Evolutionary conservation across 2,329 filamentous ascomycete species (phyloP).

Genomic region (Fusarium paranaense): DNA sequence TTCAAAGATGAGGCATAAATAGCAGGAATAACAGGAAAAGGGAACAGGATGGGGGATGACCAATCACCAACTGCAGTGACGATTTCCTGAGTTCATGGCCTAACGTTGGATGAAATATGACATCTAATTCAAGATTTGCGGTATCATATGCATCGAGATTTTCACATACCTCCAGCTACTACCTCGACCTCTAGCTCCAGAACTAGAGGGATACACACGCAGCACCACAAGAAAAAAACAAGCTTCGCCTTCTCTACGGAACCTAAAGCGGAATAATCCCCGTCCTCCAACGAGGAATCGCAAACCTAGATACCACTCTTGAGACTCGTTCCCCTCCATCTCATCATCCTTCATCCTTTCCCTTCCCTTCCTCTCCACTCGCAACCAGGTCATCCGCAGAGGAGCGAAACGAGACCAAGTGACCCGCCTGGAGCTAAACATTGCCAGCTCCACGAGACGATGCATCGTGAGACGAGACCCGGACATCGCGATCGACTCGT

Average conservation of each 20-base stretch:
- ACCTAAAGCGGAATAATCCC: slow-evolving; percentile 22
- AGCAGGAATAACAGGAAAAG: not conserved
- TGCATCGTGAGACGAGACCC: not conserved
- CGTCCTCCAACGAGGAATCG: slow-evolving; percentile 6
- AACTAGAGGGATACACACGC: slow-evolving; percentile 9
- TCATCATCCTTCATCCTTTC: not conserved
- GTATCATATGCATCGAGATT: not conserved
- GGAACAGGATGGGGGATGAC: not conserved
- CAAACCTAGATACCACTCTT: slow-evolving; percentile 1
- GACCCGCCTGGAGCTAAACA: not conserved
- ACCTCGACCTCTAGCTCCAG: not conserved
- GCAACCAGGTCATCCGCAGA: not conserved
- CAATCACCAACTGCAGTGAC: slow-evolving; percentile 1
- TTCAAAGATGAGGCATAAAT: not conserved
- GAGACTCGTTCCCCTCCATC: not conserved
- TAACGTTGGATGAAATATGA: not conserved
- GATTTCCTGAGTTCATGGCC: slow-evolving; percentile 8
- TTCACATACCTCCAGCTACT: not conserved
- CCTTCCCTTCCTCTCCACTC: not conserved
- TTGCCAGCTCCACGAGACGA: slow-evolving; percentile 6
- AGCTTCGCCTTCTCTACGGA: slow-evolving; percentile 3
- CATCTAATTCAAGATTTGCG: not conserved
- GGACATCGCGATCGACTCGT: not conserved
- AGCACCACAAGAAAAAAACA: slow-evolving; percentile 1
- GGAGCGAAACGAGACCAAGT: not conserved